Percentiles rank a stretch among this genome's conserved stretches.
Conservation (phyloP, 768 basidiomycete species). For the Russula abietina region DNA sequence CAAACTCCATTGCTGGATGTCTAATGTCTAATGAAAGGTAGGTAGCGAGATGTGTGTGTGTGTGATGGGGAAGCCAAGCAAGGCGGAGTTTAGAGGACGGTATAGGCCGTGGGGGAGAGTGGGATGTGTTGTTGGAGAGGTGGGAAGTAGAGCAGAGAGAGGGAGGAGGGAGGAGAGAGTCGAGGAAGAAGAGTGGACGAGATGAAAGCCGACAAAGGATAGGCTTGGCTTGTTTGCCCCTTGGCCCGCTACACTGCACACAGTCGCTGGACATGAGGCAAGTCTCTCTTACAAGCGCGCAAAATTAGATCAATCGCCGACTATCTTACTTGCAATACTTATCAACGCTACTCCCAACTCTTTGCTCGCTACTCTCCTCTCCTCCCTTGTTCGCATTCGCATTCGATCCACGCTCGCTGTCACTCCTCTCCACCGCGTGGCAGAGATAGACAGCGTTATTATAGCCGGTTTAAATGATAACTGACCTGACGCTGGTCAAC, state of each 20-base stretch:
- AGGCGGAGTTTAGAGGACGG: conserved; percentile 23
- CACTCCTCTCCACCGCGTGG: background rate
- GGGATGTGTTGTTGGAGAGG: background rate
- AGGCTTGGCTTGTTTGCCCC: conserved; percentile 25
- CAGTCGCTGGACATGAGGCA: conserved; percentile 25
- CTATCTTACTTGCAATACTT: background rate
- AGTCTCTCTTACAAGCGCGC: conserved; percentile 19
- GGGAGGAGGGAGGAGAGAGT: background rate
- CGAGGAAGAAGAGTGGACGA: conserved; percentile 6
- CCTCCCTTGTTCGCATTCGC: background rate
- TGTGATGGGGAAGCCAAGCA: conserved; percentile 12
- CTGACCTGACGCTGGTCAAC: background rate
- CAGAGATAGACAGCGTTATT: background rate
- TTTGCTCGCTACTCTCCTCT: background rate
- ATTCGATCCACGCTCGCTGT: background rate
- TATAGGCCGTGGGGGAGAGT: background rate
- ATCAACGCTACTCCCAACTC: background rate
- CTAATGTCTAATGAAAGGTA: conserved; percentile 10
- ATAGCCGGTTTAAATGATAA: background rate
- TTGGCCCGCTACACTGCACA: conserved; percentile 25
- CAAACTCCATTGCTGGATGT: conserved; percentile 8
- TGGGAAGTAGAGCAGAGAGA: background rate
- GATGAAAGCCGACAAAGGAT: conserved; percentile 25
- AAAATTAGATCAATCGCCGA: conserved; percentile 1
- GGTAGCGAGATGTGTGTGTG: conserved; percentile 12